Evolutionary conservation across 495 filamentous ascomycete species (phyloP).

Genomic region (Xanthoparmelia taractica): DNA sequence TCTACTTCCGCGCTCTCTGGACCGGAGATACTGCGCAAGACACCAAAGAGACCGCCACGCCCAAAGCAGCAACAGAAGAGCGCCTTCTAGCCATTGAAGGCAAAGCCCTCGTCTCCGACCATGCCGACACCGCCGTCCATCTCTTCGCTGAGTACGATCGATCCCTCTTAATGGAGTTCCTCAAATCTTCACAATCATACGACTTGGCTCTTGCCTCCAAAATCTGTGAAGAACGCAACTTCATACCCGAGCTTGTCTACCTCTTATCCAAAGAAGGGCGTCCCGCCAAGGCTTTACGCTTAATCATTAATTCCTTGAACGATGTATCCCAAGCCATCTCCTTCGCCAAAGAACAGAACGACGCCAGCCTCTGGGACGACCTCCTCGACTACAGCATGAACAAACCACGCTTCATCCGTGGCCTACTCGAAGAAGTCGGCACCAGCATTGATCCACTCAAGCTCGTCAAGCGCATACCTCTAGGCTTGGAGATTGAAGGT

Average conservation of each 20-base stretch:
- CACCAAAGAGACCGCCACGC: slow-evolving; percentile 22
- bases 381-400: slow-evolving; percentile 93
- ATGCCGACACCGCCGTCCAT: slow-evolving; percentile 75
- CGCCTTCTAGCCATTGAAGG: slow-evolving; percentile 34
- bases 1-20: slow-evolving; percentile 88
- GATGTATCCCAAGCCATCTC: slow-evolving; percentile 87
- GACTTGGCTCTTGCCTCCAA: slow-evolving; percentile 66
- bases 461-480: slow-evolving; percentile 82
- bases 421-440: slow-evolving; percentile 85
- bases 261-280: slow-evolving; percentile 90
- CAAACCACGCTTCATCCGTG: slow-evolving; percentile 88
- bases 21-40: slow-evolving; percentile 51
- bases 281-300: slow-evolving; percentile 76
- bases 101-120: slow-evolving; percentile 69
- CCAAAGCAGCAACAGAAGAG: slow-evolving; percentile 15
- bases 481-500: slow-evolving; percentile 84
- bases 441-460: slow-evolving; percentile 85
- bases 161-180: slow-evolving; percentile 70
- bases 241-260: slow-evolving; percentile 84
- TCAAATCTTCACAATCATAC: slow-evolving; percentile 77
- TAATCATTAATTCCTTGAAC: slow-evolving; percentile 81
- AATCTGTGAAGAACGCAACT: slow-evolving; percentile 70
- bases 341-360: slow-evolving; percentile 87
- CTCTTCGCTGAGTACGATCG: slow-evolving; percentile 82
- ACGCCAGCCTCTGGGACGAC: slow-evolving; percentile 89